Conservation (phyloP, 1,284 basidiomycete species). For the Kalmanozyma brasiliensis region DNA sequence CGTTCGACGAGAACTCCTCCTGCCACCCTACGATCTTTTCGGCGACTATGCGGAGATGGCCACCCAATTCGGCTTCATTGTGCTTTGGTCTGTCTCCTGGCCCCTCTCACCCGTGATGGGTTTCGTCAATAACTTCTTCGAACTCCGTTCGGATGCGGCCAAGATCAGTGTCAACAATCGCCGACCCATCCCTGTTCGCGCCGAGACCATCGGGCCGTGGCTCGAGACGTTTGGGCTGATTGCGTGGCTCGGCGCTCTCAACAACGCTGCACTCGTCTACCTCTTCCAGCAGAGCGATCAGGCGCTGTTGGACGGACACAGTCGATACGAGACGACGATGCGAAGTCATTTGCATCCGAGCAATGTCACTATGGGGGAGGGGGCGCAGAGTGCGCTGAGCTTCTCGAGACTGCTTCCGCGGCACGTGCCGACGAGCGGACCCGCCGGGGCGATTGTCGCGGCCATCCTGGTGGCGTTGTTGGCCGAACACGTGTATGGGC, state of each 20-base stretch:
- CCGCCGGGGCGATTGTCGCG: conserved; percentile 51
- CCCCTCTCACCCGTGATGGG: conserved; percentile 76
- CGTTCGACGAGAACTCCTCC: conserved; percentile 79
- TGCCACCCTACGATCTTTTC: conserved; percentile 77
- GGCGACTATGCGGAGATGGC: conserved; percentile 94
- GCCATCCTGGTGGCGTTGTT: conserved; percentile 60
- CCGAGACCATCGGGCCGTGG: conserved; percentile 94
- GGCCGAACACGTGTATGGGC: conserved; percentile 60
- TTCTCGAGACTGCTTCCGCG: conserved; percentile 49
- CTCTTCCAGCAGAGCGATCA: conserved; percentile 53
- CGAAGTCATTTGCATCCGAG: conserved; percentile 37
- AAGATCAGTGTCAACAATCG: conserved; percentile 89
- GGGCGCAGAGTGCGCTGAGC: conserved; percentile 27
- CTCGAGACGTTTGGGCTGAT: conserved; percentile 76
- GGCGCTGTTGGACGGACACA: conserved; percentile 38
- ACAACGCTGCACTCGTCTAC: conserved; percentile 58
- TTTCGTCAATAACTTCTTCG: conserved; percentile 83
- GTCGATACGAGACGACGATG: conserved; percentile 52
- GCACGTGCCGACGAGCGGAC: conserved; percentile 38
- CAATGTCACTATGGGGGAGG: not conserved
- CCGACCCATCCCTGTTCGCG: conserved; percentile 83
- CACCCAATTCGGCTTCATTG: conserved; percentile 81
- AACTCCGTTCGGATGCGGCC: conserved; percentile 91
- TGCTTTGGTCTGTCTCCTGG: conserved; percentile 93
- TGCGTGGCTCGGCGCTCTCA: conserved; percentile 56